A percentile compares a stretch with the other conserved stretches of the same genome.
Conservation (phyloP, 2,329 filamentous ascomycete species). For the Amylocarpus encephaloides region DNA sequence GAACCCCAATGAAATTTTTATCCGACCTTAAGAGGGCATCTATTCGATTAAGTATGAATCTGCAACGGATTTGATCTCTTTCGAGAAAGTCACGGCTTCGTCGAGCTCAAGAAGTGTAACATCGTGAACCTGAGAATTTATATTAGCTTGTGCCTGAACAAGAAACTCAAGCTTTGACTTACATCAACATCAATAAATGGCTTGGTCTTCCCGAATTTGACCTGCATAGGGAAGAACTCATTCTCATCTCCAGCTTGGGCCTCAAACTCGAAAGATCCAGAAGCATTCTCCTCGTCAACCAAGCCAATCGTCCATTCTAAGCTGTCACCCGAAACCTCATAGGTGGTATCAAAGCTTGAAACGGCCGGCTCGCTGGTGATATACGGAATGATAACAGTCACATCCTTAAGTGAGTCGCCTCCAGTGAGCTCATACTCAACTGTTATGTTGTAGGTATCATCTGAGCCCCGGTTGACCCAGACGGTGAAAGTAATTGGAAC, state of each 20-base stretch:
- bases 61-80: slow-evolving; percentile 70
- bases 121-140: slow-evolving; percentile 49
- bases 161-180: slow-evolving; percentile 38
- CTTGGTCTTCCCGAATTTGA: slow-evolving; percentile 77
- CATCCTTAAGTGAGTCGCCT: slow-evolving; percentile 71
- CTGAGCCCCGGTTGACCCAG: slow-evolving; percentile 86
- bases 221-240: slow-evolving; percentile 96
- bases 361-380: slow-evolving; percentile 77
- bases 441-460: slow-evolving; percentile 79
- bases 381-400: slow-evolving; percentile 84
- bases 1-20: slow-evolving; percentile 19
- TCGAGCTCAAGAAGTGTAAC: slow-evolving; percentile 68
- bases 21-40: slow-evolving; percentile 21
- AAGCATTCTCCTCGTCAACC: slow-evolving; percentile 75
- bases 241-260: slow-evolving; percentile 80
- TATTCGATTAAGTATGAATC: slow-evolving; percentile 75
- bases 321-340: slow-evolving; percentile 87
- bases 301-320: slow-evolving; percentile 90
- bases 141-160: slow-evolving; percentile 21
- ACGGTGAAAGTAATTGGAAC: slow-evolving; percentile 95
- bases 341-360: slow-evolving; percentile 88
- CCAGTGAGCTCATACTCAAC: slow-evolving; percentile 93
- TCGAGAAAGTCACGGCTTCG: slow-evolving; percentile 75
- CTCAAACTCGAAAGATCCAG: slow-evolving; percentile 92
- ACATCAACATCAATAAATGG: slow-evolving; percentile 94